phyloP scores from a whole-genome alignment of 768 basidiomycete genomes.

The Galerina marginata region DNA sequence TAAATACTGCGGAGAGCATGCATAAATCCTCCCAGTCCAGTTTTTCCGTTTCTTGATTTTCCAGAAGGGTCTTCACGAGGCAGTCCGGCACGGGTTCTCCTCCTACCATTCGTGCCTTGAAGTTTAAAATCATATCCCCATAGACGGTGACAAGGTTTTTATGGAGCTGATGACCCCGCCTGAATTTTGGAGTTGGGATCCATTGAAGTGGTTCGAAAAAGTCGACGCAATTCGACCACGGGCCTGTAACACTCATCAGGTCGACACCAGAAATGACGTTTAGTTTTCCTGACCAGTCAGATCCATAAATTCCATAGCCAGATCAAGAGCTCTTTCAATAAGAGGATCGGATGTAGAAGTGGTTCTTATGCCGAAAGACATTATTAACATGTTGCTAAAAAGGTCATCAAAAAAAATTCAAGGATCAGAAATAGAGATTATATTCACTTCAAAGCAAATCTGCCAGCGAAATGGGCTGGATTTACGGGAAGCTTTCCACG shows the following conservation, averaged over 20 bases:
- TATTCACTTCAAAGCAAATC: conserved; percentile 27
- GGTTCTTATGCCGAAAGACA: conserved; percentile 47
- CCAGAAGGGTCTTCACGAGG: conserved; percentile 44
- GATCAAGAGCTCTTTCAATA: conserved; percentile 36
- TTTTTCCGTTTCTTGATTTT: conserved; percentile 36
- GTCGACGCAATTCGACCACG: conserved; percentile 49
- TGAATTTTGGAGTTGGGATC: conserved; percentile 40
- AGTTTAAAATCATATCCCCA: conserved; percentile 41
- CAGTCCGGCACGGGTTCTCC: conserved; percentile 48
- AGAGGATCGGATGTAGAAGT: conserved; percentile 41
- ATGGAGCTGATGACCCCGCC: conserved; percentile 44
- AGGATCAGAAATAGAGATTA: no score
- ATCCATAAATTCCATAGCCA: conserved; percentile 51
- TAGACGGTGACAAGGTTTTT: conserved; percentile 40
- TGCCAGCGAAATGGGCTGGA: conserved; percentile 43
- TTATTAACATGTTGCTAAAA: conserved; percentile 47
- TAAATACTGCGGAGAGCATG: conserved; percentile 46
- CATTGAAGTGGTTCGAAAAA: conserved; percentile 48
- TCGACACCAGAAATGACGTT: not conserved
- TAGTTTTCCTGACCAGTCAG: conserved; percentile 23
- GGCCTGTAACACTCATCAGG: conserved; percentile 41
- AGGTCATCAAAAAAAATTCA: no score
- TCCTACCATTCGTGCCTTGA: conserved; percentile 38
- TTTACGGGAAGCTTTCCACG: conserved; percentile 42
- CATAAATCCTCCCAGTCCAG: conserved; percentile 44